These are phyloP conservation scores for Amylocystis lapponica DNA, from an alignment of 768 basidiomycete genomes.

Conservation along the genomic window DNA sequence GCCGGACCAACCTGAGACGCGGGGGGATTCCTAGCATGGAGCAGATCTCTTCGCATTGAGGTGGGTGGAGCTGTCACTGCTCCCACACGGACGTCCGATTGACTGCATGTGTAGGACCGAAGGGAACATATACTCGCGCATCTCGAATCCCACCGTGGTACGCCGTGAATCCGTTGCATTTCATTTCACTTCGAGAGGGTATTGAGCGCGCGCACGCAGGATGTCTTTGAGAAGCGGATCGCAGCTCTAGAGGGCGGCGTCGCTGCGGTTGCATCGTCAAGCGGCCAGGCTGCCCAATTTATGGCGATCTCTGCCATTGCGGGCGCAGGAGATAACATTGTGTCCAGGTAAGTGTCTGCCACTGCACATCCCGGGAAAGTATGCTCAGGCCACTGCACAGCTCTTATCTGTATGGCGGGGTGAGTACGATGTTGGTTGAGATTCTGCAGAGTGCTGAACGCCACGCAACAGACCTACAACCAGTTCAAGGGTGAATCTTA, in stretches of 20 bases:
- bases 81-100: neutral
- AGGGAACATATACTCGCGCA: conserved; percentile 64
- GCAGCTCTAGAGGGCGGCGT: conserved; percentile 74
- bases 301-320: conserved; percentile 60
- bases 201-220: conserved; percentile 31
- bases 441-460: neutral
- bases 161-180: too few species aligned
- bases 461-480: conserved; percentile 49
- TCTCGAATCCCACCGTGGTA: conserved; percentile 64
- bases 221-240: conserved; percentile 75
- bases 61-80: conserved; percentile 22
- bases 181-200: neutral
- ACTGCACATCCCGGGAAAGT: neutral
- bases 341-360: conserved; percentile 50
- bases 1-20: too few species aligned
- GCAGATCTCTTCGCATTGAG: conserved; percentile 66
- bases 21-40: conserved; percentile 61
- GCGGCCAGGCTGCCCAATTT: conserved; percentile 77
- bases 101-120: conserved; percentile 30
- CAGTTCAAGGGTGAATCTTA: conserved; percentile 56
- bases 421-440: conserved; percentile 25
- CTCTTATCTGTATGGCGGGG: conserved; percentile 65
- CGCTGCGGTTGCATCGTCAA: conserved; percentile 68
- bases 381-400: conserved; percentile 23
- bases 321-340: conserved; percentile 69